phyloP scores from a whole-genome alignment of 371 early-diverging fungal genomes.

The Apophysomyces sp. region DNA sequence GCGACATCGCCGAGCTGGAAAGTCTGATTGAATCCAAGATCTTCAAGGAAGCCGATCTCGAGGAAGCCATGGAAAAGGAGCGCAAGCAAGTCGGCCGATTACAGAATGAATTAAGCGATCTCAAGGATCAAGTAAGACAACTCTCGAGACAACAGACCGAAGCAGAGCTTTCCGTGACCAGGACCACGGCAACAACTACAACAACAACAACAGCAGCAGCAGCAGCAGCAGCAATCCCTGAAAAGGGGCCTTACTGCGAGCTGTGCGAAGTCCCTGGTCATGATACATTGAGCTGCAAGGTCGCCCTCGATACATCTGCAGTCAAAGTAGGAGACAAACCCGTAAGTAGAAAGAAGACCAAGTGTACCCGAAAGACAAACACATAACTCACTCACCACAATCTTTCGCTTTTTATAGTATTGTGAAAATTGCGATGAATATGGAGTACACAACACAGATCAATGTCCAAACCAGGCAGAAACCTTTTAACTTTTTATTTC shows the following conservation, averaged over 20 bases:
- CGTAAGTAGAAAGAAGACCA: conserved; percentile 6
- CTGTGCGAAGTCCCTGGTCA: conserved; percentile 71
- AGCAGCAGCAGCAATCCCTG: conserved; percentile 8
- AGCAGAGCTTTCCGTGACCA: too few species aligned
- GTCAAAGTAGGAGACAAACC: conserved; percentile 6
- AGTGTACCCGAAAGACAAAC: background rate
- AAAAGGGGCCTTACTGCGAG: conserved; percentile 53
- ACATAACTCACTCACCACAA: too few species aligned
- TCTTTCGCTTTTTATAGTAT: too few species aligned
- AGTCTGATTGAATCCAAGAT: conserved; percentile 74
- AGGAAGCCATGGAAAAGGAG: conserved; percentile 60
- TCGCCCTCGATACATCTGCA: conserved; percentile 19
- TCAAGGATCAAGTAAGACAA: conserved; percentile 36
- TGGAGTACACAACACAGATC: conserved; percentile 62
- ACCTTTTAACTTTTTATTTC: conserved; percentile 48
- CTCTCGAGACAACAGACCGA: background rate
- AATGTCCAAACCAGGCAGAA: conserved; percentile 70
- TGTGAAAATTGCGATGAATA: conserved; percentile 76
- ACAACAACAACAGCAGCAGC: conserved; percentile 2
- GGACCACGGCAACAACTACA: conserved; percentile 1
- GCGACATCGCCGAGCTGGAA: conserved; percentile 72
- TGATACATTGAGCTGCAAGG: conserved; percentile 64
- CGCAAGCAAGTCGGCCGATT: conserved; percentile 52
- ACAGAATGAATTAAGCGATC: conserved; percentile 50
- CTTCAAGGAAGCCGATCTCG: conserved; percentile 75